These are phyloP conservation scores for Tephrocybe rancida DNA, from an alignment of 768 basidiomycete genomes.

Conservation along the genomic window DNA sequence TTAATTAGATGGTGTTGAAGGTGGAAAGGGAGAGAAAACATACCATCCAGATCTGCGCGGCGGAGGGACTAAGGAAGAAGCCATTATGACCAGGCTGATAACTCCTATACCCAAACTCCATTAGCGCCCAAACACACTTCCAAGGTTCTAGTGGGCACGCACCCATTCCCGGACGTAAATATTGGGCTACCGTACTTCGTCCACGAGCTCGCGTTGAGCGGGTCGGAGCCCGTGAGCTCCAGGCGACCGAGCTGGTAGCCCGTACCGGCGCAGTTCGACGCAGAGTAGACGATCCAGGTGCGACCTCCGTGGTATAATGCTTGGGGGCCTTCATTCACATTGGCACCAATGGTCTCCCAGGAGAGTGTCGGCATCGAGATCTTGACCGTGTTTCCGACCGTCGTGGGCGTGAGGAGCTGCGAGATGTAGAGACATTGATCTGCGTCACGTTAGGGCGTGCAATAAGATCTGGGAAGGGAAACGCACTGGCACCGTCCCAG, in stretches of 20 bases:
- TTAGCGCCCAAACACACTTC: background rate
- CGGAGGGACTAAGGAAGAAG: constrained; percentile 32
- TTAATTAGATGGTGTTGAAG: background rate
- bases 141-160: too few relatives aligned
- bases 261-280: constrained; percentile 33
- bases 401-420: constrained; percentile 32
- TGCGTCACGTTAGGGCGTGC: constrained; percentile 7
- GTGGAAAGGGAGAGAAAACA: background rate
- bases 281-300: constrained; percentile 33
- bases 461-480: too few relatives aligned
- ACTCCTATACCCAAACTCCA: background rate
- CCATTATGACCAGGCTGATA: constrained; percentile 36
- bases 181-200: constrained; percentile 29
- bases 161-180: constrained; percentile 33
- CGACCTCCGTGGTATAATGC: constrained; percentile 31
- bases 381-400: constrained; percentile 31
- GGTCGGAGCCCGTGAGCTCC: constrained; percentile 33
- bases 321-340: constrained; percentile 36
- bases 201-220: constrained; percentile 31
- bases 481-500: constrained; percentile 32
- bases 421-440: constrained; percentile 37
- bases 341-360: constrained; percentile 33
- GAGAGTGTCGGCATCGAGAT: constrained; percentile 33
- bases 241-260: constrained; percentile 31
- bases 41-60: constrained; percentile 26